A percentile compares a stretch with the other conserved stretches of the same genome.
phyloP scores from a whole-genome alignment of 371 early-diverging fungal species.

The Umbelopsis sp. region DNA sequence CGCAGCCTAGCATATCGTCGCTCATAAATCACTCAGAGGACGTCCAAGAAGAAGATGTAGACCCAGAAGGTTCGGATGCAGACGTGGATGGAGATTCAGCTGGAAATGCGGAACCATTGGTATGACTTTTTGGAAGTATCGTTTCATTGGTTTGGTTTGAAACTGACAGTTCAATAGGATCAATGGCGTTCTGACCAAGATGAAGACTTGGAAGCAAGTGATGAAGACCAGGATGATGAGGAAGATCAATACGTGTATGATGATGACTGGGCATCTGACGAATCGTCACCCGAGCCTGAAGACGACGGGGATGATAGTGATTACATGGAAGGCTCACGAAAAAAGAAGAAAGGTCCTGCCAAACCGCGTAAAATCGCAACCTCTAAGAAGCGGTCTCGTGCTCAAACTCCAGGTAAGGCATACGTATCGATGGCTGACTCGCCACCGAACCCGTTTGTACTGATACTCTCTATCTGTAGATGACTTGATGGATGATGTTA shows the following conservation, averaged over 20 bases:
- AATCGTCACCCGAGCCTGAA: conserved; percentile 42
- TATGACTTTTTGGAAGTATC: conserved; percentile 22
- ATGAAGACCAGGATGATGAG: conserved; percentile 17
- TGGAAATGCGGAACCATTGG: conserved; percentile 7
- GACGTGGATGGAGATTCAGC: background rate
- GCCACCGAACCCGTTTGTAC: background rate
- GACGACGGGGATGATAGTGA: conserved; percentile 20
- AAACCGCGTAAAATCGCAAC: background rate
- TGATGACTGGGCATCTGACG: conserved; percentile 26
- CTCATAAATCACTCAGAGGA: background rate
- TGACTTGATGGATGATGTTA: background rate
- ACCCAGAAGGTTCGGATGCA: background rate
- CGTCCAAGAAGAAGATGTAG: background rate
- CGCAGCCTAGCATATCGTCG: background rate
- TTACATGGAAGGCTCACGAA: conserved; percentile 6
- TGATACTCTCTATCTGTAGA: background rate
- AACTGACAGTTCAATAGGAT: conserved; percentile 26
- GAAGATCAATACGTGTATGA: conserved; percentile 19
- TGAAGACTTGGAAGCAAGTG: conserved; percentile 18
- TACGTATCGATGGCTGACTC: background rate
- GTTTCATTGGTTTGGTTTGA: conserved; percentile 20
- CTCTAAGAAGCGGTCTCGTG: background rate
- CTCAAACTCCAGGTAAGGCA: background rate
- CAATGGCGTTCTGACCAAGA: conserved; percentile 31
- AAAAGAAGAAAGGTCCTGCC: background rate